phyloP scores from a whole-genome alignment of 2,329 filamentous ascomycete species.

The Cladosporium cucumerinum region DNA sequence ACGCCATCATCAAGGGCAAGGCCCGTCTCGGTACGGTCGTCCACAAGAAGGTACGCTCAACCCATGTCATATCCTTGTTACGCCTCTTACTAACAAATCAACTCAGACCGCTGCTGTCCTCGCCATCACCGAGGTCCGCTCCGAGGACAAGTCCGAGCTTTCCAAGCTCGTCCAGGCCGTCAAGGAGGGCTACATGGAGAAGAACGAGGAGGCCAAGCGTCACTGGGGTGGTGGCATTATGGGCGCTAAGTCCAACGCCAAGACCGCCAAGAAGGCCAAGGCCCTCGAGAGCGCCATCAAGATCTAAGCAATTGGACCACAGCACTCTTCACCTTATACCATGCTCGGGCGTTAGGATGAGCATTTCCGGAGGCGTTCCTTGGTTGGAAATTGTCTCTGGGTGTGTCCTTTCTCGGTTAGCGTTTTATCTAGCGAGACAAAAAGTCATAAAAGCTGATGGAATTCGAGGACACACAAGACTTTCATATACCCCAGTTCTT shows the following conservation, averaged over 20 bases:
- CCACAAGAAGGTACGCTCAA: conserved; percentile 83
- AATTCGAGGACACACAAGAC: conserved; percentile 17
- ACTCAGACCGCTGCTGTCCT: conserved; percentile 91
- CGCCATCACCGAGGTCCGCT: conserved; percentile 92
- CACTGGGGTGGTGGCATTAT: conserved; percentile 99
- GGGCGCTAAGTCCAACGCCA: conserved; percentile 84
- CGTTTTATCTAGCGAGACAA: conserved; percentile 15
- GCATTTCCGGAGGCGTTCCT: conserved; percentile 16
- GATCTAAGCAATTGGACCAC: conserved; percentile 63
- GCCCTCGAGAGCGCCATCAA: conserved; percentile 92
- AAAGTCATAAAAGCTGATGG: conserved; percentile 18
- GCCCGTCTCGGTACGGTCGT: conserved; percentile 97
- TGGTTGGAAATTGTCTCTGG: conserved; percentile 13
- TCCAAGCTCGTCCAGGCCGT: conserved; percentile 93
- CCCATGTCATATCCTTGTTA: no score
- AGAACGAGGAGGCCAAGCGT: conserved; percentile 85
- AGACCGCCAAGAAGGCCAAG: conserved; percentile 85
- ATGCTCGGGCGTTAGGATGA: conserved; percentile 17
- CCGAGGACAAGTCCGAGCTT: conserved; percentile 97
- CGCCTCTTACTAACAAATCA: conserved; percentile 31
- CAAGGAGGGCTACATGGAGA: conserved; percentile 97
- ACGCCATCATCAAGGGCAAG: conserved; percentile 99
- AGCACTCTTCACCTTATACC: conserved; percentile 7
- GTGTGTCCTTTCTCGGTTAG: conserved; percentile 18
- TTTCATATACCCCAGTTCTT: conserved; percentile 17